Percentiles rank a stretch among this genome's conserved stretches.
Conservation (phyloP, 2,329 filamentous ascomycete genomes). For the Stemphylium beticola region DNA sequence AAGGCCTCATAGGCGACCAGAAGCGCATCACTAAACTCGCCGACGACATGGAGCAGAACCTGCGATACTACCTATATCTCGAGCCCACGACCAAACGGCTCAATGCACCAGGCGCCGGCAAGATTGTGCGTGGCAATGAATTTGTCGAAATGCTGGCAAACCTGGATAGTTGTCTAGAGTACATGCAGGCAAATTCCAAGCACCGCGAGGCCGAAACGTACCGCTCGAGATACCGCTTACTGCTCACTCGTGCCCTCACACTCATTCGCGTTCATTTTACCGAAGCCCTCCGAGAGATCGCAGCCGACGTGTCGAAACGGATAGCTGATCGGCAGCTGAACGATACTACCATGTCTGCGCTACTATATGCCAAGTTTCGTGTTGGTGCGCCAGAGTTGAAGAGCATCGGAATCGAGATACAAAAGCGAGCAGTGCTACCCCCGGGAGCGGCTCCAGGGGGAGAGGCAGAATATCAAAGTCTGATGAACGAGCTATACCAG, state of each 20-base stretch:
- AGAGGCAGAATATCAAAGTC: conserved; percentile 69
- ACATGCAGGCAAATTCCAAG: conserved; percentile 84
- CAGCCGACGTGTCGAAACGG: conserved; percentile 66
- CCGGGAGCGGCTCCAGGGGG: conserved; percentile 64
- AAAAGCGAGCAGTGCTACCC: conserved; percentile 67
- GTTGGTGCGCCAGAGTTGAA: conserved; percentile 71
- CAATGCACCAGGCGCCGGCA: conserved; percentile 89
- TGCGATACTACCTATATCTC: conserved; percentile 94
- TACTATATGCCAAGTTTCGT: conserved; percentile 74
- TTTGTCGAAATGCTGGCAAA: conserved; percentile 89
- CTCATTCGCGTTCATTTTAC: conserved; percentile 72
- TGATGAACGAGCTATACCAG: conserved; percentile 69
- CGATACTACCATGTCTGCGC: conserved; percentile 73
- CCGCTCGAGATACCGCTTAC: conserved; percentile 81
- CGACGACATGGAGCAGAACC: conserved; percentile 82
- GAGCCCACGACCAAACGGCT: conserved; percentile 88
- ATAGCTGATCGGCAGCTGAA: conserved; percentile 72
- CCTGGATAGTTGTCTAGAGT: conserved; percentile 87
- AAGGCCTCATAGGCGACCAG: conserved; percentile 84
- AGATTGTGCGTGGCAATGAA: conserved; percentile 80
- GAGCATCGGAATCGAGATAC: conserved; percentile 69
- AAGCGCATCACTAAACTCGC: conserved; percentile 78
- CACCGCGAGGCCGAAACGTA: conserved; percentile 91
- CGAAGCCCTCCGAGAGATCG: conserved; percentile 66
- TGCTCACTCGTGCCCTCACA: conserved; percentile 73